Evolutionary conservation across 164 flowering plant species (phyloP).

Genomic region (Nymphaea colorata): DNA sequence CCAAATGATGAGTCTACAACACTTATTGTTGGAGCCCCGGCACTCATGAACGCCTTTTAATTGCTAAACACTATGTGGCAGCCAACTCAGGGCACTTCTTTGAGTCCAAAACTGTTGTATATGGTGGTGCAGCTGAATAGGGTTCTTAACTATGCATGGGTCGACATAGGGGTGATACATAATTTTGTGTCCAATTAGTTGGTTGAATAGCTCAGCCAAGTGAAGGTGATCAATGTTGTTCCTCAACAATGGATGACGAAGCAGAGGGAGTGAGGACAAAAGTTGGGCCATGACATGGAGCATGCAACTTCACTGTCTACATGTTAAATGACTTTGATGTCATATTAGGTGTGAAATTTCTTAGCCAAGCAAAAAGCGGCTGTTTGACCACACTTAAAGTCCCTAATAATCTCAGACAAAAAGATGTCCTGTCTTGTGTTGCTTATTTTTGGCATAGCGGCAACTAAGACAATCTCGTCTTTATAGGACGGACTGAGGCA

Average conservation of each 20-base stretch:
- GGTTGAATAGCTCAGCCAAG: background rate
- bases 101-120: background rate
- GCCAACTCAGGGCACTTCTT: background rate
- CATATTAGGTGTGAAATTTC: background rate
- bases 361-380: background rate
- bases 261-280: background rate
- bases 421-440: background rate
- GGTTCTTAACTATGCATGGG: background rate
- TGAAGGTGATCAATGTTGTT: constrained; percentile 1
- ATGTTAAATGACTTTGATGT: background rate
- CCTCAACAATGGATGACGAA: background rate
- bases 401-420: background rate
- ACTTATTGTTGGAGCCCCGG: background rate
- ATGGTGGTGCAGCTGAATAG: background rate
- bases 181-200: constrained; percentile 2
- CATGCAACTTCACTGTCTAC: background rate
- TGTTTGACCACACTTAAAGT: background rate
- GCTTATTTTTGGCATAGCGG: too few relatives aligned
- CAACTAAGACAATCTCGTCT: too few relatives aligned
- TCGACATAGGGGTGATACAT: constrained; percentile 3
- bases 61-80: background rate
- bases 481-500: too few relatives aligned
- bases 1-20: background rate
- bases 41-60: background rate
- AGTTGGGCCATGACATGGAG: background rate